A percentile compares a stretch with the other conserved stretches of the same genome.
Evolutionary conservation across 1,284 basidiomycete genomes (phyloP).

Genomic region (Butyriboletus appendiculatus): DNA sequence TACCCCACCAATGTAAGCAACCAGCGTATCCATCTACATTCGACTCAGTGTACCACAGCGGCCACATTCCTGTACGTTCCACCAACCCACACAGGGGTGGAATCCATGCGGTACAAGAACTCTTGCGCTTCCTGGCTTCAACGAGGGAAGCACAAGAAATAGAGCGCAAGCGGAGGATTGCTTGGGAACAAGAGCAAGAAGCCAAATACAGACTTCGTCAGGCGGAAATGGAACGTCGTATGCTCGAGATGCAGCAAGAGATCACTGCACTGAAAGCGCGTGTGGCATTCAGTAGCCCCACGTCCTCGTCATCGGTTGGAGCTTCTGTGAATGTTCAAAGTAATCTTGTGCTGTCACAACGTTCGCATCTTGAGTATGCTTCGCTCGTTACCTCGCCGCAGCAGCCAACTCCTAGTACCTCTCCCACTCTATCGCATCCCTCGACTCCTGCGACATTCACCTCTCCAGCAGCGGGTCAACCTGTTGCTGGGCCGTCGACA

Average conservation of each 20-base stretch:
- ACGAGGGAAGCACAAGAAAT: slow-evolving; percentile 58
- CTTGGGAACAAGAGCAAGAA: slow-evolving; percentile 73
- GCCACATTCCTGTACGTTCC: slow-evolving; percentile 18
- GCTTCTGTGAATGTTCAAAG: slow-evolving; percentile 4
- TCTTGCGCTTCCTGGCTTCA: slow-evolving; percentile 52
- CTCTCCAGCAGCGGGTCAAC: slow-evolving; percentile 7
- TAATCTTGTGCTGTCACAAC: not conserved
- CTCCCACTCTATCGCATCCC: slow-evolving; percentile 33
- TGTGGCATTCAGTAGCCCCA: slow-evolving; percentile 36
- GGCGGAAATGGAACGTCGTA: slow-evolving; percentile 57
- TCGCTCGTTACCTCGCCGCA: slow-evolving; percentile 22
- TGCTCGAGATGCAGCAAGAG: slow-evolving; percentile 60
- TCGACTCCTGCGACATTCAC: slow-evolving; percentile 16
- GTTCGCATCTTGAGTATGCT: slow-evolving; percentile 15
- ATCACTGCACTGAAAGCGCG: slow-evolving; percentile 50
- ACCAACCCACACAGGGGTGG: slow-evolving; percentile 31
- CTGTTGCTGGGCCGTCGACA: slow-evolving; percentile 4
- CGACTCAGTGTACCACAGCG: slow-evolving; percentile 5
- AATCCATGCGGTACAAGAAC: slow-evolving; percentile 53
- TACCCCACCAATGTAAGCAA: slow-evolving; percentile 28
- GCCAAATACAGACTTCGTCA: slow-evolving; percentile 52
- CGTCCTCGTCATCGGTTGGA: slow-evolving; percentile 8
- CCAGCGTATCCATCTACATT: not conserved
- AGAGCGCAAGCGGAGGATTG: slow-evolving; percentile 55
- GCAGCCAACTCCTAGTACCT: slow-evolving; percentile 37